phyloP scores from a whole-genome alignment of 257 asterid species.

The Fraxinus excelsior region DNA sequence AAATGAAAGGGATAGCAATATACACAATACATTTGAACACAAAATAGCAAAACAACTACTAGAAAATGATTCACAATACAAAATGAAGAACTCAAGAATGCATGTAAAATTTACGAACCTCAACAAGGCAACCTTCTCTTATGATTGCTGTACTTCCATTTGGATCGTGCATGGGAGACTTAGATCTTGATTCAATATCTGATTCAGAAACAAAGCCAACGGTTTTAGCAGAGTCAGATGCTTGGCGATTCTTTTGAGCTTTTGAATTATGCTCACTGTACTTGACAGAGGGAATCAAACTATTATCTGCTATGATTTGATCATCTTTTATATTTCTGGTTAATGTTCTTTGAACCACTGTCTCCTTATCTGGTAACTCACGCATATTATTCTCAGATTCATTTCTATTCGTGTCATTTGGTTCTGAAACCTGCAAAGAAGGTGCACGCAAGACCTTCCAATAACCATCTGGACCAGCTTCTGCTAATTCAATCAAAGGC shows the following conservation, averaged over 20 bases:
- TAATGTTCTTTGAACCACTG: conserved; percentile 33
- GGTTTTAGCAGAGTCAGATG: conserved; percentile 37
- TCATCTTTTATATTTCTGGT: conserved; percentile 35
- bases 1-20: conserved; percentile 8
- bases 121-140: conserved; percentile 73
- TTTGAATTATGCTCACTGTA: conserved; percentile 39
- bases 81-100: not conserved
- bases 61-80: conserved; percentile 8
- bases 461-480: conserved; percentile 75
- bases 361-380: conserved; percentile 46
- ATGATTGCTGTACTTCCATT: conserved; percentile 39
- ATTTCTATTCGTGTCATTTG: conserved; percentile 35
- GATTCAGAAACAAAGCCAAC: conserved; percentile 41
- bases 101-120: conserved; percentile 52
- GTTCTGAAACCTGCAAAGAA: conserved; percentile 38
- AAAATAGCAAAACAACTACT: conserved; percentile 10
- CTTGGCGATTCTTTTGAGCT: conserved; percentile 40
- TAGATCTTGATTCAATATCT: conserved; percentile 36
- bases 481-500: conserved; percentile 60
- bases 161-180: conserved; percentile 10
- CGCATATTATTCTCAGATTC: conserved; percentile 26
- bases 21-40: conserved; percentile 1
- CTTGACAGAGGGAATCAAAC: conserved; percentile 33
- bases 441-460: conserved; percentile 53
- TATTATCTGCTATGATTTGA: conserved; percentile 34